Conservation (phyloP, 768 basidiomycete species). For the Coprinellus micaceus region DNA sequence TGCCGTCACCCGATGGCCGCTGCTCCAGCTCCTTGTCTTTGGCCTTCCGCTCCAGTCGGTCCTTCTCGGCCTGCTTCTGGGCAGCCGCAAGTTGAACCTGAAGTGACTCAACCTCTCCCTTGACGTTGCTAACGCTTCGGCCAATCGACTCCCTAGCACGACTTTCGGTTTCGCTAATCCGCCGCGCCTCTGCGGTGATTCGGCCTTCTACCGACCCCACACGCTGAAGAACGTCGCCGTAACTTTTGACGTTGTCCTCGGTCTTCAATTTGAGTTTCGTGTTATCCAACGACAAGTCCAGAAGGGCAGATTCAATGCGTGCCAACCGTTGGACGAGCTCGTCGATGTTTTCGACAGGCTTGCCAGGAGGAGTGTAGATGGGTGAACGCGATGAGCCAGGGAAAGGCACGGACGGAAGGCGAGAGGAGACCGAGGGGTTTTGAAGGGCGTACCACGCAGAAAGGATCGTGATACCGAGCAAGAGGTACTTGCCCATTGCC, state of each 20-base stretch:
- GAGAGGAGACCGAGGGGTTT: slow-evolving; percentile 33
- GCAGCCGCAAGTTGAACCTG: slow-evolving; percentile 37
- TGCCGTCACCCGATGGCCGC: slow-evolving; percentile 18
- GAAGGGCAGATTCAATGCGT: slow-evolving; percentile 59
- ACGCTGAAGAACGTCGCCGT: slow-evolving; percentile 50
- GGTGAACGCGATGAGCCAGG: slow-evolving; percentile 17
- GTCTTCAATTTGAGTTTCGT: slow-evolving; percentile 48
- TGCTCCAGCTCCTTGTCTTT: slow-evolving; percentile 16
- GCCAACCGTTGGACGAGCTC: slow-evolving; percentile 63
- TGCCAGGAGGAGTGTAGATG: slow-evolving; percentile 51
- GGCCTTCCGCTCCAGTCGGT: slow-evolving; percentile 16
- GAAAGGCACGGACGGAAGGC: slow-evolving; percentile 26
- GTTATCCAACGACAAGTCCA: slow-evolving; percentile 53
- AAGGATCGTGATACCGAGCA: slow-evolving; percentile 42
- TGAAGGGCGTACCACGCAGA: slow-evolving; percentile 43
- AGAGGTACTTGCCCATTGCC: slow-evolving; percentile 36
- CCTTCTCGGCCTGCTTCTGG: slow-evolving; percentile 20
- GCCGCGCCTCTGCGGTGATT: slow-evolving; percentile 35
- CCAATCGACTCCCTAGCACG: slow-evolving; percentile 46
- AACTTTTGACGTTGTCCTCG: slow-evolving; percentile 49
- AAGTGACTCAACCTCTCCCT: slow-evolving; percentile 53
- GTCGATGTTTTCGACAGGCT: slow-evolving; percentile 60
- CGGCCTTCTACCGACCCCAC: slow-evolving; percentile 56
- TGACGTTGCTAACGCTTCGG: slow-evolving; percentile 45
- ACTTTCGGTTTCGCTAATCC: slow-evolving; percentile 45